phyloP scores from a whole-genome alignment of 805 yeast species.

The Candida broadrunensis region DNA sequence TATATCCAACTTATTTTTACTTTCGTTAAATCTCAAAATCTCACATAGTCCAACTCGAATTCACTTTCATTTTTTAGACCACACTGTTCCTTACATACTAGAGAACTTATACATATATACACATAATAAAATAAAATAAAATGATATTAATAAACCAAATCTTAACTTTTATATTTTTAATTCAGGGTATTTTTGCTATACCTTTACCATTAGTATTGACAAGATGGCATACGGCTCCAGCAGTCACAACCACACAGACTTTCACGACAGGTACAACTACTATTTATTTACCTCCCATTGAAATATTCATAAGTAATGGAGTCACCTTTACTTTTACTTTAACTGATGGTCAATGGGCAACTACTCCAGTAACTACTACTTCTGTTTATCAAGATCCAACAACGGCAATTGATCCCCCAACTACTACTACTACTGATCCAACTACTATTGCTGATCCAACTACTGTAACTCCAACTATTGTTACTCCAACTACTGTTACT shows the following conservation, averaged over 20 bases:
- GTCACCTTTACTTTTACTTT: slow-evolving; percentile 49
- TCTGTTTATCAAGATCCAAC: slow-evolving; percentile 14
- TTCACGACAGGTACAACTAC: slow-evolving; percentile 48
- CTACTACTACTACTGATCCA: slow-evolving; percentile 3
- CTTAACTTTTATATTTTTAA: slow-evolving; percentile 6
- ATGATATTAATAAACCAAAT: slow-evolving; percentile 5
- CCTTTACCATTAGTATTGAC: slow-evolving; percentile 46
- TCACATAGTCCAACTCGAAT: neutral
- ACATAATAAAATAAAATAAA: slow-evolving; percentile 2
- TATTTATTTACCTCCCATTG: slow-evolving; percentile 49
- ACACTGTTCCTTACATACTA: too few species aligned
- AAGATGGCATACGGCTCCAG: slow-evolving; percentile 53
- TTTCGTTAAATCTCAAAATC: neutral
- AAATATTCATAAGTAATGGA: slow-evolving; percentile 49
- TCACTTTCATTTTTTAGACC: neutral
- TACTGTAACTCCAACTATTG: slow-evolving; percentile 7
- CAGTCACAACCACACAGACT: slow-evolving; percentile 45
- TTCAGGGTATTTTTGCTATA: slow-evolving; percentile 23
- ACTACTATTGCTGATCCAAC: slow-evolving; percentile 10
- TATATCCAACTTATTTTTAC: too few species aligned
- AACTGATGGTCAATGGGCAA: slow-evolving; percentile 27
- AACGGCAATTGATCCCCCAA: slow-evolving; percentile 12
- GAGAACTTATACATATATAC: too few species aligned
- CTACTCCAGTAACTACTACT: slow-evolving; percentile 33
- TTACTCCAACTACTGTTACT: slow-evolving; percentile 8